A percentile compares a stretch with the other conserved stretches of the same genome.
Evolutionary conservation across 345 rosid species (phyloP).

Genomic region (Stellera chamaejasme): DNA sequence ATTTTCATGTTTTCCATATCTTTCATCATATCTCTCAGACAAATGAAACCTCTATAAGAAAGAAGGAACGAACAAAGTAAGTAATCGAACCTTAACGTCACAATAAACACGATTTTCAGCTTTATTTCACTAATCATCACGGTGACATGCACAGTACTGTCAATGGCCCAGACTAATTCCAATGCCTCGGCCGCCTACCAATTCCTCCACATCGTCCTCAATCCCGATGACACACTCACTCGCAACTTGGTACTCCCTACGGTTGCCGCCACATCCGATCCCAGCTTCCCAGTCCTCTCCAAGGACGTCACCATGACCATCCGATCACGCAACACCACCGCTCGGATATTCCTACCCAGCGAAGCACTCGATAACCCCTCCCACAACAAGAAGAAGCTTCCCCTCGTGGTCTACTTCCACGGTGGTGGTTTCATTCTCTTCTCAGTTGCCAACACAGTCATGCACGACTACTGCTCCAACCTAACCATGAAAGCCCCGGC

Average conservation of each 20-base stretch:
- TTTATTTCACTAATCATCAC: too few relatives aligned
- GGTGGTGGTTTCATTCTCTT: conserved; percentile 61
- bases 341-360: conserved; percentile 47
- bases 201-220: conserved; percentile 37
- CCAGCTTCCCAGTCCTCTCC: conserved; percentile 24
- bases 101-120: too few relatives aligned
- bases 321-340: conserved; percentile 27
- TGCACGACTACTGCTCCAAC: conserved; percentile 38
- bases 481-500: conserved; percentile 33
- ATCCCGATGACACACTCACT: conserved; percentile 54
- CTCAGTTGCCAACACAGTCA: conserved; percentile 29
- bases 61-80: too few relatives aligned
- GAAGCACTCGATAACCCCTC: conserved; percentile 4
- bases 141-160: too few relatives aligned
- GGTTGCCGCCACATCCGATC: conserved; percentile 19
- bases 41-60: too few relatives aligned
- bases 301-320: conserved; percentile 43
- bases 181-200: conserved; percentile 32
- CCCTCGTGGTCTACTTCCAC: conserved; percentile 48
- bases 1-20: too few relatives aligned
- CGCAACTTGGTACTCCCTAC: conserved; percentile 30
- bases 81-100: too few relatives aligned
- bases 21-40: too few relatives aligned
- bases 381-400: conserved; percentile 26
- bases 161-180: too few relatives aligned